A percentile compares a stretch with the other conserved stretches of the same genome.
Conservation (phyloP, 1,284 basidiomycete genomes). For the Trichosporon faecale region DNA sequence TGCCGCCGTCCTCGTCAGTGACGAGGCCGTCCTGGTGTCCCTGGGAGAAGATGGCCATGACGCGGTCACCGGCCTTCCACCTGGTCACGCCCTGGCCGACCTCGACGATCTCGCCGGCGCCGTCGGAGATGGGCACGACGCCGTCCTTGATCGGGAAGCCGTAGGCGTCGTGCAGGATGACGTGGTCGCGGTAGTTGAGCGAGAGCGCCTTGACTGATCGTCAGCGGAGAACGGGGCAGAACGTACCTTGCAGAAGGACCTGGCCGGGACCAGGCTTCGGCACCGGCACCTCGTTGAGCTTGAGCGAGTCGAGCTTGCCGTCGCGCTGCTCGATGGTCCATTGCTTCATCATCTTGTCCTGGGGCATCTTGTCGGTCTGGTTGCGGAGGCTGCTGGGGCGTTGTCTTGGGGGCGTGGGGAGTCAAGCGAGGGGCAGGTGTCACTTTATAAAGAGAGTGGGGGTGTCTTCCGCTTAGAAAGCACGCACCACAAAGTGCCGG, state of each 20-base stretch:
- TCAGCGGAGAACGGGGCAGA: neutral
- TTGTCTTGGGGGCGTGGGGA: no score
- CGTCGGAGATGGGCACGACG: conserved; percentile 59
- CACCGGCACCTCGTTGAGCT: conserved; percentile 14
- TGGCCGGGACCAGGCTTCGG: conserved; percentile 22
- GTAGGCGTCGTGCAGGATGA: conserved; percentile 18
- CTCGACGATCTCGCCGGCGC: conserved; percentile 61
- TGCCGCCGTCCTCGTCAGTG: conserved; percentile 19
- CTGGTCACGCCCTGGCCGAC: conserved; percentile 58
- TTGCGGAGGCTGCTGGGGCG: neutral
- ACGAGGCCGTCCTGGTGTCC: conserved; percentile 50
- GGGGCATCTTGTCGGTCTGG: neutral
- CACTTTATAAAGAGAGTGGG: no score
- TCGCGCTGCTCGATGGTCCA: neutral
- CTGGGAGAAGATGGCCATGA: conserved; percentile 43
- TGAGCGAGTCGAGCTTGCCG: conserved; percentile 14
- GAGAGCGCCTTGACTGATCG: conserved; percentile 25
- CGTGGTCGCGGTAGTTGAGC: conserved; percentile 28
- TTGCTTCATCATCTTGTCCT: neutral
- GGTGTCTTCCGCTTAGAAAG: no score
- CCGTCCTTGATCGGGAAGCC: conserved; percentile 16
- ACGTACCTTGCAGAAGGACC: conserved; percentile 21
- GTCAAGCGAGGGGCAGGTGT: neutral
- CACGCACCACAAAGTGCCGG: no score
- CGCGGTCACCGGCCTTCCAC: conserved; percentile 60